Conservation (phyloP, 2,329 filamentous ascomycete species). For the Pseudogymnoascus sp. region DNA sequence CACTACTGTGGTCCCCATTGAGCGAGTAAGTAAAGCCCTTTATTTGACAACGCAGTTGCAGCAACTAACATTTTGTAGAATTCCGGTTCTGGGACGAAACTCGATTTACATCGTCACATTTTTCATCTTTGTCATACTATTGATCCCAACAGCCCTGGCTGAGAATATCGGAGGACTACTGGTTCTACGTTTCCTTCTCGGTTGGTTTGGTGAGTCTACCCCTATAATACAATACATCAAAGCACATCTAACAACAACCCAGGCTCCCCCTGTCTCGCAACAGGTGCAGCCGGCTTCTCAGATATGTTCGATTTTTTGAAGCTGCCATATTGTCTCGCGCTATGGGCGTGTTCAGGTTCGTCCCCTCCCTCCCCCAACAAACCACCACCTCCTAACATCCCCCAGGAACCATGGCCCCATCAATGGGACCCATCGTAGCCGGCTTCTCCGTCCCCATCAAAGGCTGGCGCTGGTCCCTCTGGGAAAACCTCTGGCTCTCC, state of each 20-base stretch:
- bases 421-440: conserved; percentile 52
- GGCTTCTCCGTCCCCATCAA: conserved; percentile 50
- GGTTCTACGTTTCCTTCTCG: conserved; percentile 54
- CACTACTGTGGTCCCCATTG: conserved; percentile 56
- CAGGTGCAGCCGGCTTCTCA: conserved; percentile 41
- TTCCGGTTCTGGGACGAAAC: conserved; percentile 57
- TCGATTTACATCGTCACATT: conserved; percentile 60
- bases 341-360: conserved; percentile 35
- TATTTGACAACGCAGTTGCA: background rate
- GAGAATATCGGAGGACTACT: conserved; percentile 55
- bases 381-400: conserved; percentile 13
- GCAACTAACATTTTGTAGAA: conserved; percentile 38
- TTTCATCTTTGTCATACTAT: conserved; percentile 59
- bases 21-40: conserved; percentile 36
- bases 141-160: conserved; percentile 55
- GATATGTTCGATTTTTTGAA: conserved; percentile 47
- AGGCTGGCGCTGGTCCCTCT: conserved; percentile 57
- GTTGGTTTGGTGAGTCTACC: conserved; percentile 44
- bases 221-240: background rate
- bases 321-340: conserved; percentile 42
- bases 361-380: conserved; percentile 19
- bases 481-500: conserved; percentile 55
- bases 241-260: conserved; percentile 13
- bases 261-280: conserved; percentile 54
- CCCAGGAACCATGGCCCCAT: conserved; percentile 36